phyloP scores from a whole-genome alignment of 768 basidiomycete genomes.

The Tephrocybe sp. region DNA sequence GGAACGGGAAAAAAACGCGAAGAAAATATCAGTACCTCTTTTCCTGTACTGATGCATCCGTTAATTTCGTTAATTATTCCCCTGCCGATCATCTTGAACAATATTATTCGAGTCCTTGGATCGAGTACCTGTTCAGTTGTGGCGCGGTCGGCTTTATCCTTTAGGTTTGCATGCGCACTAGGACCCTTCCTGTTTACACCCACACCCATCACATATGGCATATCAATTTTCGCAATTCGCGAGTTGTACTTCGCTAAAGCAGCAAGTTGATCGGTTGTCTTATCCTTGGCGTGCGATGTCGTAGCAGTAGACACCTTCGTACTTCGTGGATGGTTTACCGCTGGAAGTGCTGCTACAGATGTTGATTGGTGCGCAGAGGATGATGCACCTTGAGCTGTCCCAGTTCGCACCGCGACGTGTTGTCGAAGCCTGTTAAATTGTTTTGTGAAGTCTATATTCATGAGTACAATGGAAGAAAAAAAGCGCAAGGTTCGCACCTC shows the following conservation, averaged over 20 bases:
- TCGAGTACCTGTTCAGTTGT: conserved; percentile 97
- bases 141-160: conserved; percentile 96
- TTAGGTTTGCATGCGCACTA: conserved; percentile 80
- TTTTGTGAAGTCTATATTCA: conserved; percentile 87
- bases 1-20: background rate
- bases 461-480: conserved; percentile 4
- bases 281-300: conserved; percentile 44
- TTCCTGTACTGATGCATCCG: conserved; percentile 96
- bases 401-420: conserved; percentile 81
- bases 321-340: conserved; percentile 63
- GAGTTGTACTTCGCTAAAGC: conserved; percentile 77
- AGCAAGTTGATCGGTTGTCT: conserved; percentile 68
- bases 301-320: conserved; percentile 19
- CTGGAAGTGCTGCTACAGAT: conserved; percentile 63
- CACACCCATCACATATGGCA: conserved; percentile 63
- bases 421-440: conserved; percentile 95
- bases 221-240: conserved; percentile 70
- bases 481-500: conserved; percentile 45
- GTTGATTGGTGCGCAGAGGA: conserved; percentile 49
- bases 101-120: conserved; percentile 87
- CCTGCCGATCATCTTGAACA: conserved; percentile 95
- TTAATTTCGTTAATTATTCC: conserved; percentile 88
- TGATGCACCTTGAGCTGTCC: conserved; percentile 57
- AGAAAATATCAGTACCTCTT: conserved; percentile 61
- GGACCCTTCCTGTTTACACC: conserved; percentile 93